Base-by-base conservation (phyloP, 345 rosid species). In the Sapria himalayana region DNA sequence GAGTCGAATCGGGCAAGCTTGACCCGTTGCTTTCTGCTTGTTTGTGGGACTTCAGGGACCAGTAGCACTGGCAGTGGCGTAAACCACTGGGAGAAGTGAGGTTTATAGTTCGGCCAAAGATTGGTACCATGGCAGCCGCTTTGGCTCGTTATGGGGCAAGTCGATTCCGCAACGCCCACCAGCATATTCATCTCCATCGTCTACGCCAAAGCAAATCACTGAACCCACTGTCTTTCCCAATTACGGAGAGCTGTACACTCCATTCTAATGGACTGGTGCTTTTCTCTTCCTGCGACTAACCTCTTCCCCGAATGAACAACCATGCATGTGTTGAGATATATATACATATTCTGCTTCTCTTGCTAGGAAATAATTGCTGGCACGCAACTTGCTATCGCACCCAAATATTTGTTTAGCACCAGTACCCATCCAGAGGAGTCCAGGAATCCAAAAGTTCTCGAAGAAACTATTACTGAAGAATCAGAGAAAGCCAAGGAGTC, bases 71-170 rank as follows among this genome's bases (percentile, higher is more conserved):
- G n/a, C n/a, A n/a, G n/a, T n/a, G n/a, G n/a, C n/a, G n/a, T n/a
- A n/a, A n/a, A n/a, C n/a, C n/a, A n/a, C n/a, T n/a, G n/a, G n/a
- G n/a, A n/a, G n/a, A n/a, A n/a, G n/a, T n/a, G n/a, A n/a, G n/a
- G n/a, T n/a, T n/a, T n/a, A n/a, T n/a, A n/a, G n/a, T n/a, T n/a
- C n/a, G n/a, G n/a, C n/a, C n/a, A n/a, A n/a, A n/a, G n/a, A n/a
- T n/a, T n/a, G n/a, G n/a, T n/a, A n/a, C 58, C 32, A 72, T 80
- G 93, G 79, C 96, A 31, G 44, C 73, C 12, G 60, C 61, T 33
- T 14, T 85, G 1, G 39, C 49, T 3, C 66, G 76, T 50, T 70
- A 43, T 3, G n/a, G n/a, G n/a, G 69, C 63, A 7, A 60, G 48
- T 14, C 54, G 32, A 25, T 55, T 76, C 12, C 70, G 66, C 25